Percentiles rank a stretch among this genome's conserved stretches.
phyloP scores from a whole-genome alignment of 176 grass and related monocot genomes.

The Hordeum vulgare region MorexV3_pseudomolecules_assembly NC_058522.1:23028081-23028580 shows the following conservation, averaged over 20 bases:
- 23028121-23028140: conserved; percentile 1
- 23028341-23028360: too few relatives aligned
- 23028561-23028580: not conserved
- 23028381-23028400: too few relatives aligned
- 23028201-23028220: not conserved
- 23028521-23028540: not conserved
- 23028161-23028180: not conserved
- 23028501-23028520: not conserved
- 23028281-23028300: not conserved
- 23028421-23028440: too few relatives aligned
- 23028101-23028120: not conserved
- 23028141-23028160: not conserved
- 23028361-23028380: too few relatives aligned
- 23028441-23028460: too few relatives aligned
- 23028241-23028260: not conserved
- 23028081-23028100: not conserved
- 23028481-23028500: not conserved
- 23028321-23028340: too few relatives aligned
- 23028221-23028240: not conserved
- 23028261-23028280: not conserved
- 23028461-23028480: too few relatives aligned
- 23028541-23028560: too few relatives aligned
- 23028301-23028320: not conserved
- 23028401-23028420: too few relatives aligned
- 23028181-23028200: not conserved